Conservation (phyloP, 2,329 filamentous ascomycete genomes). For the Neofusicoccum ribis region DNA sequence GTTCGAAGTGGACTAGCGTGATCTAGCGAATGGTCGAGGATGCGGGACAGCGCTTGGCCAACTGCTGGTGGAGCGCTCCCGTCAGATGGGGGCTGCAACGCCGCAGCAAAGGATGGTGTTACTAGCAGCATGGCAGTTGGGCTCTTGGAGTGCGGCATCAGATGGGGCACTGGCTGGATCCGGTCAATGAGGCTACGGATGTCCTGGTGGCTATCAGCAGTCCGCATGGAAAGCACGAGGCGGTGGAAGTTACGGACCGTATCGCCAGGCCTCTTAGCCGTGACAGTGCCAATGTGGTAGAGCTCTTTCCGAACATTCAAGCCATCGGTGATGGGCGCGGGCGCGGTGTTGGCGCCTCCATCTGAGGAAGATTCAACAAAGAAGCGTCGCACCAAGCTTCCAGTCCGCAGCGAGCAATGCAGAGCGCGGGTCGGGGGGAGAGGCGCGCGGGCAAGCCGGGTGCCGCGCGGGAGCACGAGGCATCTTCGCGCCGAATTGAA, state of each 20-base stretch:
- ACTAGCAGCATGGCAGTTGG: neutral
- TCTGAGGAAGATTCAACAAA: neutral
- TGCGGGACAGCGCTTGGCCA: neutral
- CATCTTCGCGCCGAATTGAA: neutral
- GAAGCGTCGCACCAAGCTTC: neutral
- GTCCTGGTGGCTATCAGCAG: neutral
- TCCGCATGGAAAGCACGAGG: neutral
- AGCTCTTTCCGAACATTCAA: neutral
- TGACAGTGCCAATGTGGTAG: conserved; percentile 3
- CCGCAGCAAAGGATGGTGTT: neutral
- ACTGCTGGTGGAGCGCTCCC: neutral
- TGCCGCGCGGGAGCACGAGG: neutral
- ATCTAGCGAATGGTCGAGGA: neutral
- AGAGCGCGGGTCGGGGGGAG: neutral
- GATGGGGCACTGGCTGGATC: neutral
- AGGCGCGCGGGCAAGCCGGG: neutral
- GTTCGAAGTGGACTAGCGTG: neutral
- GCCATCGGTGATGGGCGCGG: neutral
- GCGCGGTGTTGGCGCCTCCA: neutral
- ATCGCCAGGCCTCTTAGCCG: neutral
- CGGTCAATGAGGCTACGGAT: neutral
- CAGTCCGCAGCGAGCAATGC: no score
- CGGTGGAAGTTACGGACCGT: neutral
- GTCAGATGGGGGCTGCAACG: neutral
- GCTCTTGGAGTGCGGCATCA: neutral